Percentiles rank a stretch among this genome's conserved stretches.
phyloP scores from a whole-genome alignment of 1,139 yeast genomes.

The Pichia sp. region DNA sequence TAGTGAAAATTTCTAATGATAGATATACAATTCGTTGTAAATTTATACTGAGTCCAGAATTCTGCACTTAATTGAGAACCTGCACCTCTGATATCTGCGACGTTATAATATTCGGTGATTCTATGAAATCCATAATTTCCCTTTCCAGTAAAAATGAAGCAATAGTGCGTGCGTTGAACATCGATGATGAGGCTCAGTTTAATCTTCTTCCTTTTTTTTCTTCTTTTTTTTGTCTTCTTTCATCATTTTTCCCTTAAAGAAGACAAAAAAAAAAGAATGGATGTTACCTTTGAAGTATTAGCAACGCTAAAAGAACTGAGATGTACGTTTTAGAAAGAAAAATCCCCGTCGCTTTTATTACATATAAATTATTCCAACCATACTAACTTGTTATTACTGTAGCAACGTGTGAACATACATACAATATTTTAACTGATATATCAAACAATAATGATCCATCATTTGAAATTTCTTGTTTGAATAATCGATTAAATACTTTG shows the following conservation, averaged over 20 bases:
- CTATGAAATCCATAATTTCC: too few species aligned
- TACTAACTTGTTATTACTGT: background rate
- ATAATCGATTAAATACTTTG: constrained; percentile 13
- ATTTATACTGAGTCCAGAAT: too few species aligned
- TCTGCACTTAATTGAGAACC: too few species aligned
- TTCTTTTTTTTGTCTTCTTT: background rate
- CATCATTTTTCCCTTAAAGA: background rate
- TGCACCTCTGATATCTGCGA: too few species aligned
- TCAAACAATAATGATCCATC: constrained; percentile 1
- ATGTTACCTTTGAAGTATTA: background rate
- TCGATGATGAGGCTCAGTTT: too few species aligned
- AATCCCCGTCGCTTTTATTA: background rate
- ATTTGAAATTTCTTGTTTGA: constrained; percentile 17
- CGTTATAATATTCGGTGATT: too few species aligned
- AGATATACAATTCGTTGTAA: too few species aligned
- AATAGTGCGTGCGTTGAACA: too few species aligned
- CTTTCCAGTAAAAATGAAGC: too few species aligned
- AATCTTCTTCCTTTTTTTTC: background rate
- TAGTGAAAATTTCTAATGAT: too few species aligned
- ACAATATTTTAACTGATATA: background rate
- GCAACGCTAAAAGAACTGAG: background rate
- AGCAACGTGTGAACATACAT: constrained; percentile 16
- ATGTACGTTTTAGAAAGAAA: background rate
- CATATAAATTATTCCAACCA: background rate
- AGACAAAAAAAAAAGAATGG: background rate